phyloP scores from a whole-genome alignment of 352 stramenopile genomes.

The Phytophthora sp. region DNA sequence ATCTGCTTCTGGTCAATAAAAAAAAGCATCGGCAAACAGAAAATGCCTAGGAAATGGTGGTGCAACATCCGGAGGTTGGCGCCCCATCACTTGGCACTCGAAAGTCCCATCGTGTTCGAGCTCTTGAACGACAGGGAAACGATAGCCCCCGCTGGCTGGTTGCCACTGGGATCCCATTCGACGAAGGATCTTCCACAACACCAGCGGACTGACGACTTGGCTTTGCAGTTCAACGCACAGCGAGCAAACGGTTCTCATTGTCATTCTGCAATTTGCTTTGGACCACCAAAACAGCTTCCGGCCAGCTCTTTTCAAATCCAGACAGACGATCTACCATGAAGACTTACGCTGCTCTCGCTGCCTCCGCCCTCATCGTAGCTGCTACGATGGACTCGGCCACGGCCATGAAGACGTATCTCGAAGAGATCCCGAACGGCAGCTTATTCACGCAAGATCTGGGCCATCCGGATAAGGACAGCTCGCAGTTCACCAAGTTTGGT shows the following conservation, averaged over 20 bases:
- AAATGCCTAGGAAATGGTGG: background rate
- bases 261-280: constrained; percentile 37
- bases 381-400: constrained; percentile 23
- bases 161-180: constrained; percentile 24
- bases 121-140: constrained; percentile 9
- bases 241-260: constrained; percentile 4
- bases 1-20: constrained; percentile 1
- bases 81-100: constrained; percentile 14
- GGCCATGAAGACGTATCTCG: constrained; percentile 36
- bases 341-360: constrained; percentile 28
- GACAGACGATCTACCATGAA: constrained; percentile 22
- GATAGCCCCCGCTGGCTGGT: constrained; percentile 14
- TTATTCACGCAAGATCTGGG: constrained; percentile 46
- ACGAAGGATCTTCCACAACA: constrained; percentile 12
- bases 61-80: constrained; percentile 11
- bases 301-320: constrained; percentile 12
- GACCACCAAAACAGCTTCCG: constrained; percentile 21
- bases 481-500: constrained; percentile 45
- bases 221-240: constrained; percentile 7
- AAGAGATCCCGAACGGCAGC: constrained; percentile 51
- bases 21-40: background rate
- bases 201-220: constrained; percentile 25
- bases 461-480: constrained; percentile 38
- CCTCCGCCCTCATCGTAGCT: constrained; percentile 29
- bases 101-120: constrained; percentile 25